Evolutionary conservation across 2,329 filamentous ascomycete species (phyloP), one percentile per base, ranked within the genome.

Genomic region (Neofusicoccum laricinum): DNA sequence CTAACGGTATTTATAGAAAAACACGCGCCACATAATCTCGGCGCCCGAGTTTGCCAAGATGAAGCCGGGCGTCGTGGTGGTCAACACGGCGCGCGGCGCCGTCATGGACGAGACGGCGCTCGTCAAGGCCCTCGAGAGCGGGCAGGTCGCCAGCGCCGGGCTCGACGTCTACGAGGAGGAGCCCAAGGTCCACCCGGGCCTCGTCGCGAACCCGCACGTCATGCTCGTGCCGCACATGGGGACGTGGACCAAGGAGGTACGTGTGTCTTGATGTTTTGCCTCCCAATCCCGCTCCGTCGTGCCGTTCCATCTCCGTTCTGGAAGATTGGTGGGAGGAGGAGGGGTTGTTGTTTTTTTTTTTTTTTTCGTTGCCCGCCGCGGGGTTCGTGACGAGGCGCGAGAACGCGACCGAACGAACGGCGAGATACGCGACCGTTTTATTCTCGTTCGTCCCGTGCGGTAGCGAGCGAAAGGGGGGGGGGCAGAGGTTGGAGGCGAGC

Each of bases 91-190:
- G 10, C 88, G 92, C 17, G 92, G 92, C 25, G 90, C 90, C 34
- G 87, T 95, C 63, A 90, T 96, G 71, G 89, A 96, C 71, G 92
- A 96, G 77, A 88, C 82, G 6, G 92, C 91, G 1, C 85, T 96
- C 7, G 92, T 93, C 5, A 79, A 86, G 49, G 91, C 91, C 1
- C 82, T 96, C 1, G 84, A 89, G 19, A 82, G 79, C 15, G 91
- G 91, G 6, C 85, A 87, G 65, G 90, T 96, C 46, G 83, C 84
- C 68, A 89, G 86, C 11, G 88, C 82, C 14, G 92, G 92, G 1
- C 82, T 96, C 4, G 92, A 96, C 73, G 92, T 96, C 57, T 96
- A 88, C 72, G 92, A 96, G 73, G 82, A 93, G 41, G 92, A 96
- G 76, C 92, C 92, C 0, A 82, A 85, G 65, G 80, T 96, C 32